A percentile compares a stretch with the other conserved stretches of the same genome.
Conservation (phyloP, 2,329 filamentous ascomycete species). For the Trichoderma afroharzianum region DNA sequence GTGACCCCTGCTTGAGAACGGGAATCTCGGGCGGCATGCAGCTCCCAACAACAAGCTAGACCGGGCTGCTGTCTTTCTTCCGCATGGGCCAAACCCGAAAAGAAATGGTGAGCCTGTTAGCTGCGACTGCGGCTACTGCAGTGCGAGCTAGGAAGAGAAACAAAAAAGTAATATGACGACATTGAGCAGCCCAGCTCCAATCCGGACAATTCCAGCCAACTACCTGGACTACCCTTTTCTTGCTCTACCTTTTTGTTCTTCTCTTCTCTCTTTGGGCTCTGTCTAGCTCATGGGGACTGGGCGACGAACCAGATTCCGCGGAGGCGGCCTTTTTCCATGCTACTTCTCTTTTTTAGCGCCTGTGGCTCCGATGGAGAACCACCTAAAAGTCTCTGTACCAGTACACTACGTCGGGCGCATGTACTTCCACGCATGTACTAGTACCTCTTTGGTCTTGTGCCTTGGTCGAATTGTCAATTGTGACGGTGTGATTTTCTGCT, state of each 20-base stretch:
- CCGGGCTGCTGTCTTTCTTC: background rate
- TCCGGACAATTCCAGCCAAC: background rate
- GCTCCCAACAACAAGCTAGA: background rate
- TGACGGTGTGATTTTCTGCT: background rate
- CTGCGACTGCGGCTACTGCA: background rate
- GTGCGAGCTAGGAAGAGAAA: background rate
- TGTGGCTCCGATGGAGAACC: background rate
- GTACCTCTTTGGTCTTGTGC: background rate
- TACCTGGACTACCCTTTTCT: background rate
- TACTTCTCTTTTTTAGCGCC: background rate
- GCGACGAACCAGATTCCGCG: background rate
- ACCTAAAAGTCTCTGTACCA: background rate
- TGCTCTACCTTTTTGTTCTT: background rate
- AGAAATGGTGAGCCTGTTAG: background rate
- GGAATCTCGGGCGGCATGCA: slow-evolving; percentile 13
- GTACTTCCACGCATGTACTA: background rate
- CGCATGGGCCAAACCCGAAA: background rate
- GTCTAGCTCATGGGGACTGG: background rate
- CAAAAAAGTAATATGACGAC: slow-evolving; percentile 1
- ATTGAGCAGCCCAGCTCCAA: background rate
- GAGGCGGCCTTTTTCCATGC: background rate
- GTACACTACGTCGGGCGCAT: background rate
- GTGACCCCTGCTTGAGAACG: background rate
- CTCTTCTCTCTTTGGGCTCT: background rate
- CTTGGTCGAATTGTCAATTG: background rate